Evolutionary conservation across 139 green algal species (phyloP).

Genomic region (Closterium sp.): DNA sequence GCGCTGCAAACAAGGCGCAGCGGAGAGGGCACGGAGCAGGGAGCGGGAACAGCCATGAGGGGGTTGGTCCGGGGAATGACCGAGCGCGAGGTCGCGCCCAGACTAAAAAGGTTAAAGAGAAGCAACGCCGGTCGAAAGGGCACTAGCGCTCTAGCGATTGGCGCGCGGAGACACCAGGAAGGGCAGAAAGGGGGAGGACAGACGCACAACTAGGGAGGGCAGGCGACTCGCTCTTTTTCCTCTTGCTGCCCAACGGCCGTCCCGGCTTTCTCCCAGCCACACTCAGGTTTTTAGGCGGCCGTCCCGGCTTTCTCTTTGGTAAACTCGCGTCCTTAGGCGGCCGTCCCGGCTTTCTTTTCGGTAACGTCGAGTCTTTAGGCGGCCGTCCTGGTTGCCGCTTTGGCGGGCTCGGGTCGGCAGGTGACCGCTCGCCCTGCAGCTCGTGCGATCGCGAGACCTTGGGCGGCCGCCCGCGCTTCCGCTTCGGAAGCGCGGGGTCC

Average conservation of each 20-base stretch:
- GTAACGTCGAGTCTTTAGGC: background rate
- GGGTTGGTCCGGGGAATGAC: background rate
- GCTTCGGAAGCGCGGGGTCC: background rate
- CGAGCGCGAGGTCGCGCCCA: background rate
- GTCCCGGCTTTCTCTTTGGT: background rate
- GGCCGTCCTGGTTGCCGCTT: background rate
- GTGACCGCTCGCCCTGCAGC: background rate
- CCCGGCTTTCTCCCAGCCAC: background rate
- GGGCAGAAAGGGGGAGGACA: too few relatives aligned
- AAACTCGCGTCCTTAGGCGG: background rate
- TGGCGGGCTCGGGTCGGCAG: background rate
- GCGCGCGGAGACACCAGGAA: background rate
- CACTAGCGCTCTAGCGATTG: too few relatives aligned
- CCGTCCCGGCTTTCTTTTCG: background rate
- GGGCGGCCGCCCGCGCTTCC: too few relatives aligned
- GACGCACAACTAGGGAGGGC: background rate
- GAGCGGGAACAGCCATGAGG: background rate
- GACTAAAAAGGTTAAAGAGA: background rate
- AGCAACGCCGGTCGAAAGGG: too few relatives aligned
- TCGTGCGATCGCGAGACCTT: background rate
- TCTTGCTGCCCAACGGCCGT: background rate
- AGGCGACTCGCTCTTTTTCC: background rate
- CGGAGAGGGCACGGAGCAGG: background rate
- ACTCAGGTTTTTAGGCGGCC: background rate
- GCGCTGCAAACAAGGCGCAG: background rate